Conservation (phyloP, 495 filamentous ascomycete genomes). For the Penicilliopsis zonata region DNA sequence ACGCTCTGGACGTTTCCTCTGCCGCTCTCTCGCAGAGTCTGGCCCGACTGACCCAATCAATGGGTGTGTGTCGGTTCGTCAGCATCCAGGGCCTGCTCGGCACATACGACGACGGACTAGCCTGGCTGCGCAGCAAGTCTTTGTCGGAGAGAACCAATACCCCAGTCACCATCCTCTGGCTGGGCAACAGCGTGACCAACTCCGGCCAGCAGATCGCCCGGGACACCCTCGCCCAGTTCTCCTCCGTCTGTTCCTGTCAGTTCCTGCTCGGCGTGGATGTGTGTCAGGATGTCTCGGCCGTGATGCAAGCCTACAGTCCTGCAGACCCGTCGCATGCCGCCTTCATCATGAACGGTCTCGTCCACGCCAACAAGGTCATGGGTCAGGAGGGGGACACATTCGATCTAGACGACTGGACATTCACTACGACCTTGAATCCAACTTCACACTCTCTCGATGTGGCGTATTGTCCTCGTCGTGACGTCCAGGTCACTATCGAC, state of each 20-base stretch:
- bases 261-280: background rate
- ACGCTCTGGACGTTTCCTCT: background rate
- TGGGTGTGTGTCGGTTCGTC: background rate
- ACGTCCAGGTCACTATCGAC: background rate
- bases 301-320: background rate
- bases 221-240: background rate
- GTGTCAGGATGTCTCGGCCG: background rate
- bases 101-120: background rate
- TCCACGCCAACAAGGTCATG: background rate
- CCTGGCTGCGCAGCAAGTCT: background rate
- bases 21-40: background rate
- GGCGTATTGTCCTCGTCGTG: background rate
- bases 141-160: background rate
- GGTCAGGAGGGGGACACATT: background rate
- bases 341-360: background rate
- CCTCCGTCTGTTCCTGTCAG: background rate
- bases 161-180: background rate
- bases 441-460: background rate
- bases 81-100: background rate
- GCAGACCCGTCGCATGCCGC: background rate
- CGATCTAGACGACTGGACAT: background rate
- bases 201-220: background rate
- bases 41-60: background rate
- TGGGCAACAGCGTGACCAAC: background rate
- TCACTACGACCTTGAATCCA: background rate